A percentile compares a stretch with the other conserved stretches of the same genome.
These are phyloP conservation scores for Penicillium waksmanii DNA, from an alignment of 495 filamentous ascomycete genomes.

Conservation along the genomic window DNA sequence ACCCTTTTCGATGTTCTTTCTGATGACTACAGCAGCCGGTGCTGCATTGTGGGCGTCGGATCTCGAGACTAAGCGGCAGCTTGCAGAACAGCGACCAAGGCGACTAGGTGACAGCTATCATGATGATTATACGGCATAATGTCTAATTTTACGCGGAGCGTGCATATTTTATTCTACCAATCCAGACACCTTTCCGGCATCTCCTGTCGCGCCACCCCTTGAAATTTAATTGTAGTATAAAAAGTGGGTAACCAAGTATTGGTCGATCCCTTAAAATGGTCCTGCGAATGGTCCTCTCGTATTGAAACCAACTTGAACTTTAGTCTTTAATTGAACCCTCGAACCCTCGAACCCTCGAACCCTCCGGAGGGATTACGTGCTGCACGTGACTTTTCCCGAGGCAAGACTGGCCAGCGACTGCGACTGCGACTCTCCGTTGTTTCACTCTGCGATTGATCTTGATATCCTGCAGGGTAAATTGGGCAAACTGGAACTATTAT, in stretches of 20 bases:
- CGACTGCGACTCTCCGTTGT: conserved; percentile 4
- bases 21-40: conserved; percentile 66
- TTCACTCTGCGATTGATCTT: conserved; percentile 1
- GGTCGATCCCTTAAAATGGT: conserved; percentile 1
- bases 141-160: conserved; percentile 6
- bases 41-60: conserved; percentile 65
- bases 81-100: conserved; percentile 29
- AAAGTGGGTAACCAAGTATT: conserved; percentile 1
- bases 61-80: conserved; percentile 53
- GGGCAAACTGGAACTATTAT: background rate
- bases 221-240: conserved; percentile 3
- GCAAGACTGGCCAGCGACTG: background rate
- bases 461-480: background rate
- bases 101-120: conserved; percentile 37
- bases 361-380: conserved; percentile 1
- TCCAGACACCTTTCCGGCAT: background rate
- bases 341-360: background rate
- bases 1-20: conserved; percentile 66
- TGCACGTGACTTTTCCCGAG: conserved; percentile 14
- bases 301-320: no score
- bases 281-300: no score
- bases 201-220: background rate
- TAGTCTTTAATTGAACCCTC: background rate
- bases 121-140: conserved; percentile 33
- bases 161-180: background rate